These are phyloP conservation scores for Dendrobium officinale DNA, from an alignment of 106 monocot species.

Conservation along the genomic window DNA sequence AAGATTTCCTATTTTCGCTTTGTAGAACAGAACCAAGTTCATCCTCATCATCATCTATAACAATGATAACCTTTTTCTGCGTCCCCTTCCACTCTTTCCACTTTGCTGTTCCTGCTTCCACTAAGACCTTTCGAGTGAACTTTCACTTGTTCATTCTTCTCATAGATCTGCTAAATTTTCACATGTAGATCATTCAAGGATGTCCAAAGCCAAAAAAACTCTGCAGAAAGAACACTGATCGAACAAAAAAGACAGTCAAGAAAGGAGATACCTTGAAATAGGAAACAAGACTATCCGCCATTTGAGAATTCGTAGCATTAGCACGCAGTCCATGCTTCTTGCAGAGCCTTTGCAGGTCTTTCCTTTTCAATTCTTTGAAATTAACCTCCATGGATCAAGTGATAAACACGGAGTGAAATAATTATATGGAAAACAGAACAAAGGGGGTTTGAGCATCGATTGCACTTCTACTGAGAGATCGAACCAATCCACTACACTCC, in stretches of 20 bases:
- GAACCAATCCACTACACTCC: neutral
- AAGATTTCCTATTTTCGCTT: neutral
- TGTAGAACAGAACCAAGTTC: neutral
- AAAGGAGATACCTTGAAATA: conserved; percentile 20
- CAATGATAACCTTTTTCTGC: conserved; percentile 7
- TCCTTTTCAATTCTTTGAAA: conserved; percentile 28
- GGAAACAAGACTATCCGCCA: conserved; percentile 29
- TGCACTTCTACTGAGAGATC: no score
- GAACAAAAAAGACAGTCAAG: neutral
- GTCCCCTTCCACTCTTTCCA: conserved; percentile 26
- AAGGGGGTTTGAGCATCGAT: neutral
- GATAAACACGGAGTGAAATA: neutral
- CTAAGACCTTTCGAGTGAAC: conserved; percentile 29
- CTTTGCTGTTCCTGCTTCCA: conserved; percentile 16
- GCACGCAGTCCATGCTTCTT: conserved; percentile 31
- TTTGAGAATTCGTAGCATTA: conserved; percentile 24
- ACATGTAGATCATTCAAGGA: neutral
- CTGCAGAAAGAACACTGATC: neutral
- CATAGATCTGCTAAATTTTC: neutral
- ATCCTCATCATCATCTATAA: conserved; percentile 6
- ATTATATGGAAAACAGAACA: no score
- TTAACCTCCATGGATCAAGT: conserved; percentile 16
- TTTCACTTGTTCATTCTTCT: conserved; percentile 13
- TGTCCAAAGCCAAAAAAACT: neutral
- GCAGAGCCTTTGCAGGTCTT: conserved; percentile 38